These are phyloP conservation scores for Fusarium sp. DNA, from an alignment of 2,329 filamentous ascomycete genomes.

Conservation along the genomic window DNA sequence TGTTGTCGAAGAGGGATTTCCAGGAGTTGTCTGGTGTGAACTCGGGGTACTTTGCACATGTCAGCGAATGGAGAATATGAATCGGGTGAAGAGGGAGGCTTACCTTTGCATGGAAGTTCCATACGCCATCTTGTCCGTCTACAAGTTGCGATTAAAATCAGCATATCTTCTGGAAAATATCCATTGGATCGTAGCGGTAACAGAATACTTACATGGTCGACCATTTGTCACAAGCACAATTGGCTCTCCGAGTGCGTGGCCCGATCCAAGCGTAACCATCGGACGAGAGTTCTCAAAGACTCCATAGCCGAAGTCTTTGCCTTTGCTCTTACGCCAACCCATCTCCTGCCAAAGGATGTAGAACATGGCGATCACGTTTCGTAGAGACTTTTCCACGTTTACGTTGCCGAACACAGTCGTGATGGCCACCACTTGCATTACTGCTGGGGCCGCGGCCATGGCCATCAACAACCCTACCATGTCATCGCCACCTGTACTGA, in stretches of 20 bases:
- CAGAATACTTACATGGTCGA: background rate
- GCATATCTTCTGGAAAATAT: background rate
- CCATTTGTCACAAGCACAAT: background rate
- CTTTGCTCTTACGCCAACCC: background rate
- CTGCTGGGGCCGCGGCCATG: background rate
- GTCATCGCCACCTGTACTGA: background rate
- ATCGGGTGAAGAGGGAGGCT: background rate
- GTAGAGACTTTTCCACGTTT: background rate
- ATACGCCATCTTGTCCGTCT: background rate
- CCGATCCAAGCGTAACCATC: background rate
- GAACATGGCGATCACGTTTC: conserved; percentile 1
- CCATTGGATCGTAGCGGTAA: fast-evolving
- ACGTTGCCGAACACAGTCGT: background rate
- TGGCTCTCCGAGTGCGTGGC: background rate
- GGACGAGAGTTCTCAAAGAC: background rate
- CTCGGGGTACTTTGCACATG: background rate
- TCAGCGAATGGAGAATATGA: background rate
- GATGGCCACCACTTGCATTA: background rate
- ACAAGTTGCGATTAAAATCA: background rate
- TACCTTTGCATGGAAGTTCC: background rate
- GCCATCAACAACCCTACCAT: background rate
- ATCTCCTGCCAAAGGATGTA: background rate
- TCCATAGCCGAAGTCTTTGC: background rate
- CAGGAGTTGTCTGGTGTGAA: background rate
- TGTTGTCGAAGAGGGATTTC: background rate